These are phyloP conservation scores for Vanrija sp. DNA, from an alignment of 1,284 basidiomycete species.

Conservation along the genomic window DNA sequence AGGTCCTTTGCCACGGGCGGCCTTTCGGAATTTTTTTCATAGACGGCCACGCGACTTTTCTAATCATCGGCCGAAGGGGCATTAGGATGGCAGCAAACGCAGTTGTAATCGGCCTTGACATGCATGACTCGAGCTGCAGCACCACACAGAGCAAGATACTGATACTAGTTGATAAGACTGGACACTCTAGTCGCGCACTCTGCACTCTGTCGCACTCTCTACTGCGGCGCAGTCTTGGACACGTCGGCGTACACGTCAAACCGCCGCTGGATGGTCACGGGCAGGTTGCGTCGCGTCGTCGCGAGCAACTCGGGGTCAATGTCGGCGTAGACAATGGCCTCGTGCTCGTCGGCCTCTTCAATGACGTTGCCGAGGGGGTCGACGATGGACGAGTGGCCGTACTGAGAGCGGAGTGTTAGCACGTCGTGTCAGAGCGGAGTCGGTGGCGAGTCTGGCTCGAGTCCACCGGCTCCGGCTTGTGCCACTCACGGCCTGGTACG, in stretches of 20 bases:
- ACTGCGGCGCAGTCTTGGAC: background rate
- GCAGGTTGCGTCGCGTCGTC: slow-evolving; percentile 72
- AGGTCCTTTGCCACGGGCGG: no score
- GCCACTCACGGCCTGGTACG: slow-evolving; percentile 74
- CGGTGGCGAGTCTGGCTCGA: slow-evolving; percentile 6
- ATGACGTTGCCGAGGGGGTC: slow-evolving; percentile 84
- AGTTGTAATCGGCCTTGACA: no score
- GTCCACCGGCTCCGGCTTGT: background rate
- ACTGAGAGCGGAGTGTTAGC: slow-evolving; percentile 52
- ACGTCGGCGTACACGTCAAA: slow-evolving; percentile 89
- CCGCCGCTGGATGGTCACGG: slow-evolving; percentile 79
- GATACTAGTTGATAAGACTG: background rate
- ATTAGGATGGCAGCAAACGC: no score
- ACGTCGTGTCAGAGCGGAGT: slow-evolving; percentile 3
- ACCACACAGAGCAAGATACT: background rate
- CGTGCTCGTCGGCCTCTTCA: slow-evolving; percentile 70
- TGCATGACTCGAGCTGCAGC: no score
- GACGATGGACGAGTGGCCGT: slow-evolving; percentile 84
- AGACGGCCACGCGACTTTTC: no score
- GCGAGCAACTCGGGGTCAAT: slow-evolving; percentile 70
- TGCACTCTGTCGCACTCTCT: no score
- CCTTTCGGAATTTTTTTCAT: no score
- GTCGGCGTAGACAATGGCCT: slow-evolving; percentile 73
- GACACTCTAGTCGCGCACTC: no score
- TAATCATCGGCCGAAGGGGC: no score